phyloP scores from a whole-genome alignment of 2,329 filamentous ascomycete genomes.

The Colletotrichum eleusines region DNA sequence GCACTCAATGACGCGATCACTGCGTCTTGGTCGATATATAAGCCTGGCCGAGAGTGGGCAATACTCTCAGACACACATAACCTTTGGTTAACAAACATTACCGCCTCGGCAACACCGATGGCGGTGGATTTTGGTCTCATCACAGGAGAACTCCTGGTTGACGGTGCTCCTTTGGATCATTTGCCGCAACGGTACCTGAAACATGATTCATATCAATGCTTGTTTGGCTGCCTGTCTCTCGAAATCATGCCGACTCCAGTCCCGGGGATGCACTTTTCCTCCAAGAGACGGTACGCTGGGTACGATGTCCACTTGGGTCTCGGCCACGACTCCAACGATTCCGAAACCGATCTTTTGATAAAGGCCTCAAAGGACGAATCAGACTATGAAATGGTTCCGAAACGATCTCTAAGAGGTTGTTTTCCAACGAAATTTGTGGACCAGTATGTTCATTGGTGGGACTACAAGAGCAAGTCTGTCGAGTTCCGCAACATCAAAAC shows the following conservation, averaged over 20 bases:
- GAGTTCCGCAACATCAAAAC: slow-evolving; percentile 49
- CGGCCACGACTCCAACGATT: not conserved
- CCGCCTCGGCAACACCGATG: slow-evolving; percentile 30
- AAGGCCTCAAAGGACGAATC: not conserved
- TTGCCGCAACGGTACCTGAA: slow-evolving; percentile 59
- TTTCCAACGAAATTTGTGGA: slow-evolving; percentile 54
- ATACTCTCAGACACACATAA: not conserved
- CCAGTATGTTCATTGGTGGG: slow-evolving; percentile 61
- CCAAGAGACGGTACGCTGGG: slow-evolving; percentile 48
- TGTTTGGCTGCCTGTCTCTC: slow-evolving; percentile 59
- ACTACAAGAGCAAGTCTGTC: slow-evolving; percentile 46
- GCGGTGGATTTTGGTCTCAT: slow-evolving; percentile 63
- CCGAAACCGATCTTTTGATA: not conserved
- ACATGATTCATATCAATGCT: slow-evolving; percentile 53
- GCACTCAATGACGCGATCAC: slow-evolving; percentile 10
- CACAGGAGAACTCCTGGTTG: slow-evolving; percentile 63
- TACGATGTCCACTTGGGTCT: slow-evolving; percentile 44
- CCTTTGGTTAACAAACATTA: slow-evolving; percentile 5
- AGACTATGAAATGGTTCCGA: slow-evolving; percentile 5
- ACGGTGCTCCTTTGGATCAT: slow-evolving; percentile 61
- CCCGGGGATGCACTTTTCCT: slow-evolving; percentile 56
- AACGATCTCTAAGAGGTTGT: not conserved
- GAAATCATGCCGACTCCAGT: slow-evolving; percentile 57
- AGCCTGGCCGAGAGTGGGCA: not conserved
- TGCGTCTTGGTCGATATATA: not conserved